Evolutionary conservation across 1,139 yeast species (phyloP), one percentile per base, ranked within the genome.

Genomic region (Taiozyma sp.): DNA sequence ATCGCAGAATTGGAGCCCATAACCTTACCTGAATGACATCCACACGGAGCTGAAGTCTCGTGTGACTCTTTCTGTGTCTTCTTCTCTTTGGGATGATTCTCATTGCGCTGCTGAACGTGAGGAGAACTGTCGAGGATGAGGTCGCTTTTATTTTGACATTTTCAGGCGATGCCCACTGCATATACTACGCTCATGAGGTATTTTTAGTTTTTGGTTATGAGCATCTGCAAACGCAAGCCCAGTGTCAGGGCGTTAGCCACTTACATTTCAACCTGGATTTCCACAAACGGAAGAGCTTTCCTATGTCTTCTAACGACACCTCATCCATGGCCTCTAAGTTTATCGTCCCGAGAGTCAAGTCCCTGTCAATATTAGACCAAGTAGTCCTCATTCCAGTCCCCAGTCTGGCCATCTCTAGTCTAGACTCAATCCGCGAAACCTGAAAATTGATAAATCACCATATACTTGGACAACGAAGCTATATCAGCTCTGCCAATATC

Each of bases 21-120:
- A n/a, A 8, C 40, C 56, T 50, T 9, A 60, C 63, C 46, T 54
- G 55, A 2, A 58, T 28, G 5, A 60, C 29, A 40, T 57, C 55
- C 7, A 58, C 56, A 19, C 47, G 50, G 19, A 59, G 46, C 22
- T 47, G 52, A n/a, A 58, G 54, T 22, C 43, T 44, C 49, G 48
- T 50, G 19, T 50, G 51, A 16, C 53, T 36, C 27, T 41, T 54
- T 27, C 43, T 51, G 23, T 38, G 44, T 9, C 47, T 44, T 34
- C 50, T 51, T 34, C 56, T 47, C 23, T 22, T 45, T 22, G 44
- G 41, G 12, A 55, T 55, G 43, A 54, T 52, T 23, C 56, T 48
- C 58, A 57, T 56, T 40, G 23, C 8, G 24, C 19, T 30, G 36
- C 6, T 32, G 36, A 32, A 13, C 14, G 36, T 19, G 19, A 19